Base-by-base conservation (phyloP, 2,329 filamentous ascomycete genomes). In the Diplodia mutila region DNA sequence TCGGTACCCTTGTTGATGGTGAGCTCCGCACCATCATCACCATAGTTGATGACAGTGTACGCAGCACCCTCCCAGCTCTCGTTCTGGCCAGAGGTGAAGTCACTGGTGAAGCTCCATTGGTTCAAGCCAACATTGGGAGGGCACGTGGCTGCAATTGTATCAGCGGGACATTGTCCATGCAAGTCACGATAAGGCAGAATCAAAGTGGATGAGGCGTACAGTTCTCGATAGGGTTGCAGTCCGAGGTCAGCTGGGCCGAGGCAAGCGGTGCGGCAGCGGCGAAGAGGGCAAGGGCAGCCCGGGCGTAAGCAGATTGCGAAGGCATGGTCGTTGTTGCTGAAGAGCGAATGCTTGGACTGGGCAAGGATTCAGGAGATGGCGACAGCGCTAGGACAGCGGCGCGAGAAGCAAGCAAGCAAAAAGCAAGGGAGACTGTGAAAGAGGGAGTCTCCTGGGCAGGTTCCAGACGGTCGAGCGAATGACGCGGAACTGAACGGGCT, bases 151-250 rank as follows among this genome's bases (percentile, higher is more conserved):
- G 42, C 42, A 51, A 63, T 49, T 18, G 37, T 14, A 49, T 67
- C 39, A 67, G 66, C 51, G 29, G 32, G 48, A 23, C n/a, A 12
- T 8, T 25, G n/a, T 51, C 12, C 18, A 23, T 32, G 27, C 27
- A 51, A 29, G 34, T 61, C 39, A 61, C 57, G 29, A 51, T 25
- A 9, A 32, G 29, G 29, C 29, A 8, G 29, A 6, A 32, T 32
- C 29, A 9, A 8, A 8, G 42, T 8, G 25, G 25, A 4, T 42
- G 4, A 27, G 23, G 59, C 92, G 94, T 68, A 80, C 76, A 42
- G 84, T 86, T 70, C 70, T 92, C 84, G 72, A 89, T 83, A 4
- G 93, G 93, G 75, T 94, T 88, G 82, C 92, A 97, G 52, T 84
- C 77, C 5, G 91, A 91, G 59, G 78, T 87, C 49, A 92, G 91